Percentiles rank a stretch among this genome's conserved stretches.
Conservation (phyloP, 2,329 filamentous ascomycete species). For the Orbilia quercus region DNA sequence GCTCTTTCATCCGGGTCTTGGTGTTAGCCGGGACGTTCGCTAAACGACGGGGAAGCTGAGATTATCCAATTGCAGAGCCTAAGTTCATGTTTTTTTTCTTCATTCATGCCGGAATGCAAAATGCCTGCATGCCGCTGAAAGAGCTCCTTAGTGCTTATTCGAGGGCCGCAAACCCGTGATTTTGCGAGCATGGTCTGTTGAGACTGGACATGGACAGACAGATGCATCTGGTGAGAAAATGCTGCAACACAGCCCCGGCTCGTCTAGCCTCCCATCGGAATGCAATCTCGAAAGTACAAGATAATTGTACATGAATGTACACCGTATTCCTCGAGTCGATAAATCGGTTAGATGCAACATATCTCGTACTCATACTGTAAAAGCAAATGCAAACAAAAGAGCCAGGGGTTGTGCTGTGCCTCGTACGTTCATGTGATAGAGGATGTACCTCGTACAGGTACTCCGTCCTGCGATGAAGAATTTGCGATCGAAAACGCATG, state of each 20-base stretch:
- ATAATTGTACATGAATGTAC: constrained; percentile 16
- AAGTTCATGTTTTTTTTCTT: too few relatives aligned
- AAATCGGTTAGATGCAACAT: constrained; percentile 16
- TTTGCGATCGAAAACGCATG: constrained; percentile 20
- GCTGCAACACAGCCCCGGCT: constrained; percentile 12
- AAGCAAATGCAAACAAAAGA: too few relatives aligned
- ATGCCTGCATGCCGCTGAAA: not conserved
- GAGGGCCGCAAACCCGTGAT: constrained; percentile 6
- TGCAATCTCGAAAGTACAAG: constrained; percentile 19
- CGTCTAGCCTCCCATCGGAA: constrained; percentile 17
- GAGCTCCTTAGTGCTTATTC: constrained; percentile 2
- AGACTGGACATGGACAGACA: not conserved
- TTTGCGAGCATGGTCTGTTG: constrained; percentile 5
- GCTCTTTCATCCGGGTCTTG: not conserved
- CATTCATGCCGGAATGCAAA: not conserved
- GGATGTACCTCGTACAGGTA: not conserved
- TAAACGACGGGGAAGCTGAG: constrained; percentile 8
- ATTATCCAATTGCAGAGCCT: not conserved
- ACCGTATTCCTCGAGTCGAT: constrained; percentile 12
- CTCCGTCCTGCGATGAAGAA: too few relatives aligned
- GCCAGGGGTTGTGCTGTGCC: not conserved
- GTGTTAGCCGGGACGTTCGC: constrained; percentile 3
- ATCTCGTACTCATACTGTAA: constrained; percentile 4
- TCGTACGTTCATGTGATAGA: not conserved
- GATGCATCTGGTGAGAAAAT: constrained; percentile 23